Conservation (phyloP, 169 alveolate species). For the Eimeria sp. region DNA sequence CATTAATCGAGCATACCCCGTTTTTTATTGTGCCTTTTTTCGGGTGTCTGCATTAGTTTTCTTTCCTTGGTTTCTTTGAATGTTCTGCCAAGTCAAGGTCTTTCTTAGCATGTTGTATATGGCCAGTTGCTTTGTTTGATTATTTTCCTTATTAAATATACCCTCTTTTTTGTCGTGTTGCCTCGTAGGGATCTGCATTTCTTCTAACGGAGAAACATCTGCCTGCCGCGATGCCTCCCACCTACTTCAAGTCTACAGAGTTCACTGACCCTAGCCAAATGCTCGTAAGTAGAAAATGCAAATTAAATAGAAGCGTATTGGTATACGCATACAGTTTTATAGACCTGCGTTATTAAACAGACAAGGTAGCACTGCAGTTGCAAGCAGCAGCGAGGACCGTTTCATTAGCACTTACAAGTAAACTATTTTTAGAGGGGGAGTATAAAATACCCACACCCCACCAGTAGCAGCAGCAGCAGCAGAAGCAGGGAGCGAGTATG, state of each 20-base stretch:
- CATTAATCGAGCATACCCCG: not conserved
- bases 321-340: not conserved
- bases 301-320: not conserved
- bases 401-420: too few species aligned
- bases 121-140: not conserved
- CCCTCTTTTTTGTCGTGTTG: not conserved
- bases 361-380: too few species aligned
- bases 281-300: not conserved
- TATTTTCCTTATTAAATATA: conserved; percentile 2
- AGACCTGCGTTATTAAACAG: not conserved
- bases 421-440: too few species aligned
- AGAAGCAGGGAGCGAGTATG: too few species aligned
- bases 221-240: conserved; percentile 94
- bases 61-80: not conserved
- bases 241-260: conserved; percentile 96
- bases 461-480: too few species aligned
- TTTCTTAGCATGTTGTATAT: conserved; percentile 85
- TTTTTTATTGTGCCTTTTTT: not conserved
- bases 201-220: conserved; percentile 89
- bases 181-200: conserved; percentile 89
- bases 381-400: too few species aligned
- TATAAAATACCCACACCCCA: too few species aligned
- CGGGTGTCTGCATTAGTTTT: not conserved
- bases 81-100: conserved; percentile 77
- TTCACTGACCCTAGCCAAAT: conserved; percentile 94